Conservation (phyloP, 805 yeast genomes). For the Wickerhamiella spandovensis region DNA sequence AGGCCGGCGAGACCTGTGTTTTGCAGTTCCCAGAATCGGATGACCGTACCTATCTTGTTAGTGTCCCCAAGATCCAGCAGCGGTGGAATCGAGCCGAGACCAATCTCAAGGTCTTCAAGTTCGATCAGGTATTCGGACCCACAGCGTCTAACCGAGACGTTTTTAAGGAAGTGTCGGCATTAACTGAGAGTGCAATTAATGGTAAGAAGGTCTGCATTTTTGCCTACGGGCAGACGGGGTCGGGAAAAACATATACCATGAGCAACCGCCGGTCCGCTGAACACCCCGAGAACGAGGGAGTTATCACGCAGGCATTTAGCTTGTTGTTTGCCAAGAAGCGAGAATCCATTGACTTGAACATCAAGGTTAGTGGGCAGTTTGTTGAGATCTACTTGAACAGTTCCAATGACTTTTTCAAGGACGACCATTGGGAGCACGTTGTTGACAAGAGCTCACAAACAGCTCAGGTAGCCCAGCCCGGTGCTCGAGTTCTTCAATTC, state of each 20-base stretch:
- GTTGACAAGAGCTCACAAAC: background rate
- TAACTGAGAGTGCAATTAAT: conserved; percentile 74
- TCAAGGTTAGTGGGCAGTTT: conserved; percentile 49
- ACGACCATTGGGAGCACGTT: background rate
- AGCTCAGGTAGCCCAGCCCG: background rate
- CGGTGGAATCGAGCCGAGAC: background rate
- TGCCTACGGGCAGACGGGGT: conserved; percentile 95
- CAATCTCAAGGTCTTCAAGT: conserved; percentile 32
- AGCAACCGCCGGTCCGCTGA: conserved; percentile 27
- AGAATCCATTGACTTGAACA: conserved; percentile 31
- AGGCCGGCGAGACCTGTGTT: background rate
- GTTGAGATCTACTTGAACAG: conserved; percentile 82
- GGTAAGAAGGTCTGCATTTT: conserved; percentile 88
- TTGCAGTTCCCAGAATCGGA: background rate
- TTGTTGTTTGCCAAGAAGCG: conserved; percentile 52
- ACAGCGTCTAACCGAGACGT: conserved; percentile 43
- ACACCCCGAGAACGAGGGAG: conserved; percentile 42
- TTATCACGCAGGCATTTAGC: conserved; percentile 62
- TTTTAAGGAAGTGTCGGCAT: conserved; percentile 73
- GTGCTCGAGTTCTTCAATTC: background rate
- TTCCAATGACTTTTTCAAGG: conserved; percentile 49
- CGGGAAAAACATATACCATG: conserved; percentile 94
- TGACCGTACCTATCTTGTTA: background rate
- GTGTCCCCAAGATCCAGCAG: background rate
- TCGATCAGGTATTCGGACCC: conserved; percentile 65